A percentile compares a stretch with the other conserved stretches of the same genome.
phyloP scores from a whole-genome alignment of 2,329 filamentous ascomycete species.

The Scedosporium dehoogii region DNA sequence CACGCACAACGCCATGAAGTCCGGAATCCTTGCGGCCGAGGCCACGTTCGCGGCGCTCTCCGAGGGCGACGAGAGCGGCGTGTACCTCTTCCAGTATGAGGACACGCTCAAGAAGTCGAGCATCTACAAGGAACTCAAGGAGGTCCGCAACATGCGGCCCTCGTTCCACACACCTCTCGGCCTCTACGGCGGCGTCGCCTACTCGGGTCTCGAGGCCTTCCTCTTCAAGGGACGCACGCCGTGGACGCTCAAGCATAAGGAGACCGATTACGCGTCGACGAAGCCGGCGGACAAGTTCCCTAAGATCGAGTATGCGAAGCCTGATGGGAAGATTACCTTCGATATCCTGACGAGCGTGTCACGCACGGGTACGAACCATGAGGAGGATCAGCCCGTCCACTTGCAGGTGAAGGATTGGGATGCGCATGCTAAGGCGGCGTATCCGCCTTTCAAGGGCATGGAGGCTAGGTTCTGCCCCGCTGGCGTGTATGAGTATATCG shows the following conservation, averaged over 20 bases:
- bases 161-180: conserved; percentile 85
- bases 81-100: conserved; percentile 94
- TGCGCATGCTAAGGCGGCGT: conserved; percentile 72
- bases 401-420: conserved; percentile 95
- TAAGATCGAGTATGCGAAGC: conserved; percentile 96
- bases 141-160: conserved; percentile 95
- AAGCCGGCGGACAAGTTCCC: conserved; percentile 67
- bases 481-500: conserved; percentile 95
- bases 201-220: conserved; percentile 88
- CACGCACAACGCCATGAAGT: conserved; percentile 95
- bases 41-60: conserved; percentile 71
- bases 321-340: conserved; percentile 88
- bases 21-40: conserved; percentile 91
- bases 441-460: conserved; percentile 79
- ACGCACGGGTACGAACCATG: conserved; percentile 93
- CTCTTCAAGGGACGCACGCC: conserved; percentile 75
- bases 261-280: conserved; percentile 67
- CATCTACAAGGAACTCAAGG: conserved; percentile 90
- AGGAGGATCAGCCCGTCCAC: conserved; percentile 96
- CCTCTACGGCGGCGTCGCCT: conserved; percentile 79
- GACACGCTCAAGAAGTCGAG: conserved; percentile 72
- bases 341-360: conserved; percentile 94
- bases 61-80: conserved; percentile 50
- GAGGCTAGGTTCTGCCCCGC: conserved; percentile 97
- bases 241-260: conserved; percentile 85